A percentile compares a stretch with the other conserved stretches of the same genome.
Conservation (phyloP, 2,329 filamentous ascomycete species). For the Fusarium algeriense region DNA sequence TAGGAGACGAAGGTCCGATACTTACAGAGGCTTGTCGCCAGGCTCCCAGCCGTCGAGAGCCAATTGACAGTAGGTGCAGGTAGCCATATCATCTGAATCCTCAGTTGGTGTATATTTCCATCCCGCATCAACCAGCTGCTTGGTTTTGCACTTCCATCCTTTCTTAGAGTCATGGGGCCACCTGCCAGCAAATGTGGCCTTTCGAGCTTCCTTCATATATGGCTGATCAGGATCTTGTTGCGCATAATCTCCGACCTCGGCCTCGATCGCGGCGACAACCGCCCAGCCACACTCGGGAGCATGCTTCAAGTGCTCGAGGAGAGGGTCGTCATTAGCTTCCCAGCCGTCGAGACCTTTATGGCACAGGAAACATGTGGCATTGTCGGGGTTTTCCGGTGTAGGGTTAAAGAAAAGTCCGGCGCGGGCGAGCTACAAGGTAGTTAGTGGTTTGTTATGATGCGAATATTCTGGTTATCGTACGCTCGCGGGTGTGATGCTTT, state of each 20-base stretch:
- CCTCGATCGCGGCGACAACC: slow-evolving; percentile 73
- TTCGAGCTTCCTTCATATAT: slow-evolving; percentile 80
- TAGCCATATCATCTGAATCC: slow-evolving; percentile 89
- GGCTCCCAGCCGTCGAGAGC: slow-evolving; percentile 96
- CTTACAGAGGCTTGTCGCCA: slow-evolving; percentile 87
- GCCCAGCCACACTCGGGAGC: slow-evolving; percentile 90
- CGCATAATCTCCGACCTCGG: slow-evolving; percentile 70
- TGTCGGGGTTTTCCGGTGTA: slow-evolving; percentile 80
- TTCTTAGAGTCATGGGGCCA: slow-evolving; percentile 94
- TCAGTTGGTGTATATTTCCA: slow-evolving; percentile 92
- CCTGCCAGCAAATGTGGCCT: slow-evolving; percentile 81
- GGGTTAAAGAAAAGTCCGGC: slow-evolving; percentile 94
- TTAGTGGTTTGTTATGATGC: slow-evolving; percentile 38
- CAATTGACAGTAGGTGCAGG: slow-evolving; percentile 90
- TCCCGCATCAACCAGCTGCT: slow-evolving; percentile 91
- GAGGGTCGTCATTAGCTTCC: slow-evolving; percentile 87
- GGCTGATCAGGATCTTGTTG: slow-evolving; percentile 80
- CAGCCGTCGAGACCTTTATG: slow-evolving; percentile 87
- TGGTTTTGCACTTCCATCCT: slow-evolving; percentile 89
- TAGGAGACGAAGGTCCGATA: slow-evolving; percentile 30
- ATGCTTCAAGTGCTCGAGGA: slow-evolving; percentile 87
- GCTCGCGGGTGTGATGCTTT: slow-evolving; percentile 51
- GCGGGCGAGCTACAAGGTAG: slow-evolving; percentile 76
- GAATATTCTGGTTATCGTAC: slow-evolving; percentile 36
- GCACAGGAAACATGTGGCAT: slow-evolving; percentile 91